Evolutionary conservation across 129 eudicot genomes (phyloP).

Genomic region (Glebionis coronaria): DNA sequence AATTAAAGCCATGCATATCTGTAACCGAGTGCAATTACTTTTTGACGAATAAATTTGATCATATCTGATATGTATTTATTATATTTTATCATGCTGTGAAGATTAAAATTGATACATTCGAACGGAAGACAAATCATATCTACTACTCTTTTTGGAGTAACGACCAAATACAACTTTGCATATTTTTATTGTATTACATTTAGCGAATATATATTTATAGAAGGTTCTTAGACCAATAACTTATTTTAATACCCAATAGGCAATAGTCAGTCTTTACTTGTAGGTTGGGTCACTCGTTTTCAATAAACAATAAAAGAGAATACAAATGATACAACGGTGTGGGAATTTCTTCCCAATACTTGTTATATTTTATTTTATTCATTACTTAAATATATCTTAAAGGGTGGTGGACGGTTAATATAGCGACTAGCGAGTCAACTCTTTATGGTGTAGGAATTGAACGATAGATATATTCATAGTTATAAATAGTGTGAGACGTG

Average conservation of each 20-base stretch:
- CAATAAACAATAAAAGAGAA: no score
- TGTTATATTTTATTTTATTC: neutral
- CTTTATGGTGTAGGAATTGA: neutral
- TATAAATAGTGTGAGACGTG: no score
- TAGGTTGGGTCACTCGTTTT: conserved; percentile 19
- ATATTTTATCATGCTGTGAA: neutral
- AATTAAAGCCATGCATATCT: no score
- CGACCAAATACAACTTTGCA: neutral
- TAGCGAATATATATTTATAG: neutral
- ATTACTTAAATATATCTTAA: neutral
- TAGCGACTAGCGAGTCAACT: neutral
- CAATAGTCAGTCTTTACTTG: conserved; percentile 19
- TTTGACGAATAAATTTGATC: neutral
- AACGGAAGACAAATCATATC: conserved; percentile 4
- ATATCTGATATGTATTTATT: neutral
- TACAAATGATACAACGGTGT: neutral
- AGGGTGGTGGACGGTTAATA: neutral
- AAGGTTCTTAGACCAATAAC: neutral
- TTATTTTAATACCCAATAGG: neutral
- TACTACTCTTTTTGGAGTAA: no score
- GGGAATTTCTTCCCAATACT: conserved; percentile 16
- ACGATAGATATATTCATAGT: no score
- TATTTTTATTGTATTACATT: neutral
- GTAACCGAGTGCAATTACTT: conserved; percentile 2
- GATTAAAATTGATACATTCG: conserved; percentile 8